These are phyloP conservation scores for Marasmius sp. DNA, from an alignment of 1,284 basidiomycete genomes.

Conservation along the genomic window DNA sequence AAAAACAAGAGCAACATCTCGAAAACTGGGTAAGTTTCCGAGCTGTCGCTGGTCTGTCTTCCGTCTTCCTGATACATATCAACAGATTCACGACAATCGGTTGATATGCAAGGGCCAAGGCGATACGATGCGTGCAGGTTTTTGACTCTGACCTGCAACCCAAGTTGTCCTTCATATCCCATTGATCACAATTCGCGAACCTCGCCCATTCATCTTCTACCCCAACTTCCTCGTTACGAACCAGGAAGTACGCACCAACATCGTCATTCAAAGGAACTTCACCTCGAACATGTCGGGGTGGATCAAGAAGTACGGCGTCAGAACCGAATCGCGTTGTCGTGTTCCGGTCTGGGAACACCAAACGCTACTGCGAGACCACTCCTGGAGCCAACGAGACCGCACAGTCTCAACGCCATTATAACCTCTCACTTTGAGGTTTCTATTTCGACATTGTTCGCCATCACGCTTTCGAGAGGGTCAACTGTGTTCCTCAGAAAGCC, in stretches of 20 bases:
- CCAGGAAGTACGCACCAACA: conserved; percentile 95
- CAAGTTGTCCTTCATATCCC: conserved; percentile 87
- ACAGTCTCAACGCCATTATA: conserved; percentile 80
- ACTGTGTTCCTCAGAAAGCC: conserved; percentile 98
- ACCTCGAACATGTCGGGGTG: too few relatives aligned
- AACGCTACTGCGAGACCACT: conserved; percentile 95
- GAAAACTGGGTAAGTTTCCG: conserved; percentile 82
- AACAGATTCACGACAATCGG: conserved; percentile 94
- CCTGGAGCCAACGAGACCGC: conserved; percentile 96
- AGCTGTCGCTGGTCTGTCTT: conserved; percentile 9
- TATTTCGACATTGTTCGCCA: conserved; percentile 93
- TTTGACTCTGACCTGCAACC: conserved; percentile 97
- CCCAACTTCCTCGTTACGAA: conserved; percentile 97
- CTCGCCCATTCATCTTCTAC: conserved; percentile 94
- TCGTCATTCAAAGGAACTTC: conserved; percentile 90
- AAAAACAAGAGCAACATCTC: conserved; percentile 85
- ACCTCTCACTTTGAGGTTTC: conserved; percentile 89
- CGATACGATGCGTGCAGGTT: conserved; percentile 93
- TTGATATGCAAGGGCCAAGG: conserved; percentile 79
- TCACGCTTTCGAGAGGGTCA: conserved; percentile 95
- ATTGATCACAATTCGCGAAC: conserved; percentile 81
- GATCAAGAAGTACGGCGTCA: too few relatives aligned
- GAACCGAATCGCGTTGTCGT: conserved; percentile 86
- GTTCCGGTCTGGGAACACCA: conserved; percentile 99
- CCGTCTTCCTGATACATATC: conserved; percentile 12